Base-by-base conservation (phyloP, 768 basidiomycete genomes). In the Auriscalpium vulgare region DNA sequence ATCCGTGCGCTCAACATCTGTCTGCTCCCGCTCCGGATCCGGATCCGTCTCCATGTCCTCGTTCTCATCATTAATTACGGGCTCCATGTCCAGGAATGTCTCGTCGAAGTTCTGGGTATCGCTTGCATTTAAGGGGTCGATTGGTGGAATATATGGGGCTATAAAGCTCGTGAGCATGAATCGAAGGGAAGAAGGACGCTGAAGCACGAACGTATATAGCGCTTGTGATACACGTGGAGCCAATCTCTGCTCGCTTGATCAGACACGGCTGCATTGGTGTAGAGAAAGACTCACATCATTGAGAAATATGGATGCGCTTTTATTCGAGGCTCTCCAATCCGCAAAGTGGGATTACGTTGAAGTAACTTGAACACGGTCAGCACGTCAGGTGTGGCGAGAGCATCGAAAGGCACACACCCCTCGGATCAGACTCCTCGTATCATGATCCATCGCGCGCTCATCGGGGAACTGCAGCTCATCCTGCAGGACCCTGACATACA, bases 51-150 rank as follows among this genome's bases (percentile, higher is more conserved):
- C 56, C 59, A 14, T 17, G 17, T 43, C 40, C 29, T 77, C 76
- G 37, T 80, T 76, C 46, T 85, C 86, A 63, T 88, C 87, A 60
- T 94, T 89, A 59, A 98, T 83, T 49, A 90, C 85, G 21, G 94
- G 91, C 61, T 88, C 87, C 90, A 98, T 95, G 67, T 90, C 90
- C 57, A 98, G 79, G 83, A 97, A 98, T 43, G 91, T 86, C 59
- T 95, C 91, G 70, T 98, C 95, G 70, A 98, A 99, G 72, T 98
- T 97, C 69, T 91, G 91, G 62, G 91, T 95, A 79, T 99, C 97
- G 64, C 86, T 85, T 58, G 94, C 94, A 72, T 95, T 91, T 45
- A 82, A 82, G 19, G 90, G 88, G 68, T 95, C 91, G 67, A 93
- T 91, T 35, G 88, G 88, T 14, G 91, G 92, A 66, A 93, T 91